Evolutionary conservation across 2,329 filamentous ascomycete species (phyloP).

Genomic region (Trichophaea hybrida): DNA sequence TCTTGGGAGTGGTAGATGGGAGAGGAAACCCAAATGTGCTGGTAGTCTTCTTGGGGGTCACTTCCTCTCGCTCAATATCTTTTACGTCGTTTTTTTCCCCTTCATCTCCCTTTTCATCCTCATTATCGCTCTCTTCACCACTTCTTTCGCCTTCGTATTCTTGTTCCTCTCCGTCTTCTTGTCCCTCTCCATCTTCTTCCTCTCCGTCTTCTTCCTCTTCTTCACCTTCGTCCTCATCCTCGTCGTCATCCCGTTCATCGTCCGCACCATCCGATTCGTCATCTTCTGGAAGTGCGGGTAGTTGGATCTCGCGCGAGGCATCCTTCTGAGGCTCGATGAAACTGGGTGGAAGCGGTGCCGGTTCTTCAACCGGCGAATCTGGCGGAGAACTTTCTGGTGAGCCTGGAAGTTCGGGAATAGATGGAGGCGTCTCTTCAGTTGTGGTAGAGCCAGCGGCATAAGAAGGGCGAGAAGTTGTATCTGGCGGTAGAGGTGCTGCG

Average conservation of each 20-base stretch:
- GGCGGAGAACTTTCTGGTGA: neutral
- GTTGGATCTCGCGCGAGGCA: neutral
- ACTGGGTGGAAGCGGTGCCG: constrained; percentile 16
- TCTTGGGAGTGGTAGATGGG: neutral
- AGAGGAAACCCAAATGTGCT: neutral
- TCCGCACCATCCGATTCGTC: constrained; percentile 1
- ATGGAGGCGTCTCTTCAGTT: constrained; percentile 6
- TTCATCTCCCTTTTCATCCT: constrained; percentile 11
- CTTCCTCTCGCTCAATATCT: constrained; percentile 11
- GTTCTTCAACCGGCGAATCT: constrained; percentile 1
- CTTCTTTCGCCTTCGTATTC: neutral
- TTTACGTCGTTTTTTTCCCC: constrained; percentile 9
- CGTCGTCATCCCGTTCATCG: neutral
- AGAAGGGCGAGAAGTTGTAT: neutral
- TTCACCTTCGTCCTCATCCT: neutral
- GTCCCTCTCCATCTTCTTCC: neutral
- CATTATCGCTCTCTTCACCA: constrained; percentile 5
- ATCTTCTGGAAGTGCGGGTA: neutral
- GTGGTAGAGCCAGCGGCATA: neutral
- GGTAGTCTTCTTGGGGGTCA: neutral
- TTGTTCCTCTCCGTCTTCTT: neutral
- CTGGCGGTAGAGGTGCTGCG: neutral
- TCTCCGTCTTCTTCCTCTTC: constrained; percentile 7
- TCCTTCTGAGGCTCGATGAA: neutral
- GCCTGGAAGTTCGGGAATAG: constrained; percentile 5